Conservation (phyloP, 805 yeast genomes). For the Candida morakotiae region DNA sequence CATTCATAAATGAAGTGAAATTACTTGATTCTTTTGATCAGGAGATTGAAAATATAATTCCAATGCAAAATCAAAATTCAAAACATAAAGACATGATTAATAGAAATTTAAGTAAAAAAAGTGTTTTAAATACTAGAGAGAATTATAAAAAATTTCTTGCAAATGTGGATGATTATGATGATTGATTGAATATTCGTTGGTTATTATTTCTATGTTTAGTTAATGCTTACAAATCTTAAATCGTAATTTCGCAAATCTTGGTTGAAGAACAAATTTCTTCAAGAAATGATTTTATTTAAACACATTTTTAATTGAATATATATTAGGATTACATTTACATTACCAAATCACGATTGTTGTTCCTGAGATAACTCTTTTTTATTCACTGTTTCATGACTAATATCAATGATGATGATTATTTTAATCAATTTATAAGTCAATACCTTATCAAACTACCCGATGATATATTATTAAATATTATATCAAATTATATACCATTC, state of each 20-base stretch:
- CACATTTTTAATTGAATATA: too few relatives aligned
- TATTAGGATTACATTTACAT: too few relatives aligned
- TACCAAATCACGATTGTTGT: too few relatives aligned
- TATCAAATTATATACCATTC: conserved; percentile 14
- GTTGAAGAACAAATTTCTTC: too few relatives aligned
- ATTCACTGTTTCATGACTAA: too few relatives aligned
- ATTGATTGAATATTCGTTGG: not conserved
- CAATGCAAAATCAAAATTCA: not conserved
- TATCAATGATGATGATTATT: conserved; percentile 5
- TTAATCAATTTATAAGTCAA: conserved; percentile 6
- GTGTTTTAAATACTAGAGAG: conserved; percentile 37
- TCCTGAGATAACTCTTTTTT: too few relatives aligned
- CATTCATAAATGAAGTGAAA: conserved; percentile 33
- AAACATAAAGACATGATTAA: conserved; percentile 25
- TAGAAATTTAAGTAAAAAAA: conserved; percentile 22
- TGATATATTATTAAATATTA: conserved; percentile 17
- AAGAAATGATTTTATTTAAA: too few relatives aligned
- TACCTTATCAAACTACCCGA: conserved; percentile 18
- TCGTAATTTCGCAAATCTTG: too few relatives aligned
- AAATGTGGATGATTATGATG: conserved; percentile 15
- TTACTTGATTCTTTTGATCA: conserved; percentile 15
- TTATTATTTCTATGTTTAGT: too few relatives aligned
- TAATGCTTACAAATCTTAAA: not conserved
- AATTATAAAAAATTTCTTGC: conserved; percentile 36
- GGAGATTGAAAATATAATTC: conserved; percentile 6